Percentiles rank a stretch among this genome's conserved stretches.
phyloP scores from a whole-genome alignment of 2,329 filamentous ascomycete genomes.

The Sporothrix euskadiensis region DNA sequence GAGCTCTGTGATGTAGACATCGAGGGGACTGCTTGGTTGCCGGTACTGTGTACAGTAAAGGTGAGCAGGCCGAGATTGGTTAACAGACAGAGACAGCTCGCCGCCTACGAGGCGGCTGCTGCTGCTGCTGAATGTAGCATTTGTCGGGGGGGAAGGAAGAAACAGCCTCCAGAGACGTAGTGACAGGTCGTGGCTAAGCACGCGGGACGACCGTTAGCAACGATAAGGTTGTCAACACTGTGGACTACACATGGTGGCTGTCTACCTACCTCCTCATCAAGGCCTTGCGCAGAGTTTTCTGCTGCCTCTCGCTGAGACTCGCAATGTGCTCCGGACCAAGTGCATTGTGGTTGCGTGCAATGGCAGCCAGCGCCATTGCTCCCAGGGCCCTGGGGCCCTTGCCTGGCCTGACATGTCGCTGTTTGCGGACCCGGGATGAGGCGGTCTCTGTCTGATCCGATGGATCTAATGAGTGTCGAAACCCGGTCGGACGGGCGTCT shows the following conservation, averaged over 20 bases:
- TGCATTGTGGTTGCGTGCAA: constrained; percentile 11
- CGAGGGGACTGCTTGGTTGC: neutral
- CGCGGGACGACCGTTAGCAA: neutral
- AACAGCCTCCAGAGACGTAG: constrained; percentile 28
- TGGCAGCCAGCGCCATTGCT: constrained; percentile 25
- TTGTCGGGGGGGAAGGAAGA: neutral
- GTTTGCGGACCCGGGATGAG: neutral
- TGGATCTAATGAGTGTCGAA: neutral
- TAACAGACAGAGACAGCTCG: neutral
- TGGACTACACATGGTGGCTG: neutral
- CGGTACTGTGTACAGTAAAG: constrained; percentile 19
- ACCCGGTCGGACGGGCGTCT: neutral
- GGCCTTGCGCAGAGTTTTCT: neutral
- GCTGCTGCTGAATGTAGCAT: neutral
- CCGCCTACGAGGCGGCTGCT: neutral
- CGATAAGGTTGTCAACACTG: neutral
- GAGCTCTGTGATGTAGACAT: constrained; percentile 21
- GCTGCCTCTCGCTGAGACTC: constrained; percentile 15
- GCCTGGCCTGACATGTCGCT: neutral
- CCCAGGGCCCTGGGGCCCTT: constrained; percentile 26
- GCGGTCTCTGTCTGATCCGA: neutral
- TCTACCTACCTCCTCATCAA: constrained; percentile 8
- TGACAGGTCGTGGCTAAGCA: neutral
- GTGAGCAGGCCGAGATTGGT: neutral
- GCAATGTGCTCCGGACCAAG: constrained; percentile 20